Evolutionary conservation across 441 rosid genomes (phyloP).

Genomic region (Mallotus japonicus): DNA sequence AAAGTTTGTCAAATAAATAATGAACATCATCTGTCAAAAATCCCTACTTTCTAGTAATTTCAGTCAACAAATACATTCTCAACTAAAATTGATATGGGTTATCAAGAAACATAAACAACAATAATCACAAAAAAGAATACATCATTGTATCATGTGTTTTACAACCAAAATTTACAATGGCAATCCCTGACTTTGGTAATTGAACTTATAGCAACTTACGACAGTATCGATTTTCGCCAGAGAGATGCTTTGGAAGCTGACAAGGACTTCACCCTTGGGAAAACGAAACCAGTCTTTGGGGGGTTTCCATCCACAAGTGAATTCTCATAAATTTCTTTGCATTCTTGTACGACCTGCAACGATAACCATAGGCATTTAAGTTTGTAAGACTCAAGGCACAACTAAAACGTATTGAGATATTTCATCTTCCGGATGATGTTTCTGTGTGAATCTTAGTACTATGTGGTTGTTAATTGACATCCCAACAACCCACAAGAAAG

Average conservation of each 20-base stretch:
- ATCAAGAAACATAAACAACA: not conserved
- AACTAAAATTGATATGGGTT: not conserved
- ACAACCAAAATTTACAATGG: conserved; percentile 1
- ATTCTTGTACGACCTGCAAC: conserved; percentile 89
- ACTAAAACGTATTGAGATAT: not conserved
- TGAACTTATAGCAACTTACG: conserved; percentile 44
- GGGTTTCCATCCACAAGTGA: conserved; percentile 82
- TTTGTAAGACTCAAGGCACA: not conserved
- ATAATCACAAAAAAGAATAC: not conserved
- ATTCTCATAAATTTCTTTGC: conserved; percentile 92
- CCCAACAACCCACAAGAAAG: not conserved
- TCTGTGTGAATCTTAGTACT: not conserved
- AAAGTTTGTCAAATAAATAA: too few species aligned
- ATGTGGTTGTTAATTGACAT: not conserved
- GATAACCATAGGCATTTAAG: conserved; percentile 7
- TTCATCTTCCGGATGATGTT: not conserved
- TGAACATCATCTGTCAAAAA: too few species aligned
- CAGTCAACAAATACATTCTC: not conserved
- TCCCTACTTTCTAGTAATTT: not conserved
- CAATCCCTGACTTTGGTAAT: not conserved
- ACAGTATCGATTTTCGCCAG: conserved; percentile 51
- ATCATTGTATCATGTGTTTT: not conserved
- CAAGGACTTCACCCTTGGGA: conserved; percentile 78
- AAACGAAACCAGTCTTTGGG: conserved; percentile 80
- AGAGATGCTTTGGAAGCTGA: conserved; percentile 57